phyloP scores from a whole-genome alignment of 2,329 filamentous ascomycete species.

The Colletotrichum gigasporum region DNA sequence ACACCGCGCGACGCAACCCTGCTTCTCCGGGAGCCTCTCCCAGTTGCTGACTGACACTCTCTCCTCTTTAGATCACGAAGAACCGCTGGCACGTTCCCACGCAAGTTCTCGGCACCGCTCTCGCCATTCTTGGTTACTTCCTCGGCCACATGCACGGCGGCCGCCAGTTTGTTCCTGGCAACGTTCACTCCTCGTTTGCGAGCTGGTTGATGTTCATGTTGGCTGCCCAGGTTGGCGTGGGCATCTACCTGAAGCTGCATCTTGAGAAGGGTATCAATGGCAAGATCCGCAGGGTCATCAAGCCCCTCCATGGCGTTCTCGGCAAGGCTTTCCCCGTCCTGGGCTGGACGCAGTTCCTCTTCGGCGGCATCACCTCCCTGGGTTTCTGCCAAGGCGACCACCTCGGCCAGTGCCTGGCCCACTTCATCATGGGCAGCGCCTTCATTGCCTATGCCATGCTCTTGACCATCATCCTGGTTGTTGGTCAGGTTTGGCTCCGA shows the following conservation, averaged over 20 bases:
- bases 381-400: conserved; percentile 96
- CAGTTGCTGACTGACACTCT: conserved; percentile 21
- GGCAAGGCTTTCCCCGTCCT: conserved; percentile 89
- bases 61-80: conserved; percentile 74
- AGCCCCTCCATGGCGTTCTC: conserved; percentile 79
- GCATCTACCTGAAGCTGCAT: conserved; percentile 89
- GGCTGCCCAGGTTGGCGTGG: conserved; percentile 78
- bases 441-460: conserved; percentile 95
- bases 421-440: conserved; percentile 98
- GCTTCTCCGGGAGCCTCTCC: not conserved
- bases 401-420: conserved; percentile 89
- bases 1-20: not conserved
- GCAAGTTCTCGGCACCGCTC: conserved; percentile 77
- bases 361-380: conserved; percentile 90
- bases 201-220: conserved; percentile 83
- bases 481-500: conserved; percentile 88
- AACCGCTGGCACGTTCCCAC: conserved; percentile 95
- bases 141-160: conserved; percentile 92
- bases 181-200: conserved; percentile 85
- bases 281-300: conserved; percentile 76
- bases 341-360: conserved; percentile 93
- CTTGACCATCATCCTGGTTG: conserved; percentile 84
- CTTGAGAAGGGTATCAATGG: conserved; percentile 86
- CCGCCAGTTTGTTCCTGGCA: conserved; percentile 78
- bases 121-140: conserved; percentile 88